Conservation (phyloP, 2,329 filamentous ascomycete species). For the Westerdykella ornata region DNA sequence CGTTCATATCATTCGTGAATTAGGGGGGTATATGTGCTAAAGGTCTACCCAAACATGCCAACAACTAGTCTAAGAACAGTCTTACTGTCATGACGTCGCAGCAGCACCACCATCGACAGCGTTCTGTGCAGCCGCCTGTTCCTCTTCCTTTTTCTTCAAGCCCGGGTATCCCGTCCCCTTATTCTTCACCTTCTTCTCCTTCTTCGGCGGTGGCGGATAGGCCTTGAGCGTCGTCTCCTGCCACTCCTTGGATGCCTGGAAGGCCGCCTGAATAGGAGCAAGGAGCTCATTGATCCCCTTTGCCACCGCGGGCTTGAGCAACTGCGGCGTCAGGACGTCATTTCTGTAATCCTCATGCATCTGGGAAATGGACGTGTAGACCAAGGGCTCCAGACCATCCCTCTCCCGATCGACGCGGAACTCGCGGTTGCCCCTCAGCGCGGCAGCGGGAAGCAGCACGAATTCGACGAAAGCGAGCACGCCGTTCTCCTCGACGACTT, state of each 20-base stretch:
- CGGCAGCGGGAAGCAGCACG: slow-evolving; percentile 71
- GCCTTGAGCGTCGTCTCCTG: slow-evolving; percentile 69
- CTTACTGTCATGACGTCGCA: too few species aligned
- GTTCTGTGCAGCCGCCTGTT: not conserved
- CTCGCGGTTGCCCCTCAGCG: slow-evolving; percentile 52
- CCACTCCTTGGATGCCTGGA: slow-evolving; percentile 67
- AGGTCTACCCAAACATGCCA: too few species aligned
- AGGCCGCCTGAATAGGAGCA: slow-evolving; percentile 69
- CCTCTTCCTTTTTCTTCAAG: not conserved
- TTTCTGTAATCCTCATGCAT: slow-evolving; percentile 73
- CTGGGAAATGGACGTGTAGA: slow-evolving; percentile 69
- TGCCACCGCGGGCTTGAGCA: slow-evolving; percentile 77
- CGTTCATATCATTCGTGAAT: not conserved
- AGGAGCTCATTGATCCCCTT: slow-evolving; percentile 67
- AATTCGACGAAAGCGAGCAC: slow-evolving; percentile 80
- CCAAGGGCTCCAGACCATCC: slow-evolving; percentile 63
- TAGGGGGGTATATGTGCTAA: not conserved
- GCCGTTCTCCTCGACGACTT: slow-evolving; percentile 75
- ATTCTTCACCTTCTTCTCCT: slow-evolving; percentile 69
- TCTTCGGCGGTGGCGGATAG: slow-evolving; percentile 66
- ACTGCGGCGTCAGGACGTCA: slow-evolving; percentile 79
- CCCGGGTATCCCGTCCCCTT: slow-evolving; percentile 49
- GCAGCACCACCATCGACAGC: not conserved
- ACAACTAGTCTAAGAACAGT: too few species aligned
- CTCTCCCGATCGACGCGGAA: slow-evolving; percentile 59